Evolutionary conservation across 305 asterid genomes (phyloP).

Genomic region (Fraxinus nigra): DNA sequence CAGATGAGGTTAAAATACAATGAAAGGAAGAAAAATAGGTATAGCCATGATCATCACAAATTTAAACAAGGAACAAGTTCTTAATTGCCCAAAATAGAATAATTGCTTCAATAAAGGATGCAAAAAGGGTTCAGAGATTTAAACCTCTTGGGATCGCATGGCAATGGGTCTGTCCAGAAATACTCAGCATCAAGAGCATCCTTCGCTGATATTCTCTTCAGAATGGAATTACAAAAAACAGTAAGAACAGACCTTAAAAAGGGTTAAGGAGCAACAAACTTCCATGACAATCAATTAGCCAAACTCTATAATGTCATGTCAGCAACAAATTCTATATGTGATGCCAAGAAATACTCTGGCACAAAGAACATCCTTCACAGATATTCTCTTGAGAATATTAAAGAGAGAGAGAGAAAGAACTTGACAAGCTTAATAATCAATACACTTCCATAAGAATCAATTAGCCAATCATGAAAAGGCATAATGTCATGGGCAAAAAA

Average conservation of each 20-base stretch:
- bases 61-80: background rate
- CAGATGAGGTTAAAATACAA: background rate
- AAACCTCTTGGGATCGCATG: slow-evolving; percentile 91
- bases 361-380: background rate
- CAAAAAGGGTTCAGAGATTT: background rate
- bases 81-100: background rate
- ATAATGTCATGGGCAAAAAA: background rate
- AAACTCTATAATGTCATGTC: background rate
- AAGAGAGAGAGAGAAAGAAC: background rate
- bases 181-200: slow-evolving; percentile 93
- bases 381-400: background rate
- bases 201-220: slow-evolving; percentile 85
- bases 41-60: background rate
- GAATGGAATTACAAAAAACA: slow-evolving; percentile 11
- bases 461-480: background rate
- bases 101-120: background rate
- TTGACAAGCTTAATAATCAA: slow-evolving; percentile 17
- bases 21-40: background rate
- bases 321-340: background rate
- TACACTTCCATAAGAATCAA: background rate
- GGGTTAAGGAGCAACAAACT: slow-evolving; percentile 10
- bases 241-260: slow-evolving; percentile 3
- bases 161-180: slow-evolving; percentile 92
- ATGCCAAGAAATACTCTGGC: background rate
- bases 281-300: slow-evolving; percentile 4